phyloP scores from a whole-genome alignment of 805 yeast species.

The Ogataea nakhonphanomensis region DNA sequence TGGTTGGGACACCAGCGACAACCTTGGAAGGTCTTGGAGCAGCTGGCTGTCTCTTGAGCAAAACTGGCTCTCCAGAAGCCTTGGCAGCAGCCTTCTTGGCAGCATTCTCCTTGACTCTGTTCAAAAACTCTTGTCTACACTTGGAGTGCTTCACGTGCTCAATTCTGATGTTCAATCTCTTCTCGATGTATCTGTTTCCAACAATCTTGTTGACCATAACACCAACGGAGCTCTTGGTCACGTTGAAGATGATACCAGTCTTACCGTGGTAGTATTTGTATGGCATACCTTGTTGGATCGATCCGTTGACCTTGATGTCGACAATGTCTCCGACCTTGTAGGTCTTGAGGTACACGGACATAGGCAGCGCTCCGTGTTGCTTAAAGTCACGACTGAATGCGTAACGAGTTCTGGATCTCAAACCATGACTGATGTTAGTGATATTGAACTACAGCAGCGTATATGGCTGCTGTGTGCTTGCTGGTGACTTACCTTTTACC shows the following conservation, averaged over 20 bases:
- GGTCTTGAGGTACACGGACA: conserved; percentile 95
- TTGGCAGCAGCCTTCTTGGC: conserved; percentile 91
- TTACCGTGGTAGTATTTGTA: conserved; percentile 99
- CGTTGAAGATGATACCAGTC: conserved; percentile 99
- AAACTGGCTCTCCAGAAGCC: conserved; percentile 85
- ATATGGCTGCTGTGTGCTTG: conserved; percentile 92
- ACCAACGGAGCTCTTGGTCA: conserved; percentile 98
- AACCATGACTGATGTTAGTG: conserved; percentile 72
- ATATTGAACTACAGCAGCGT: conserved; percentile 17
- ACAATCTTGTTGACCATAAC: conserved; percentile 97
- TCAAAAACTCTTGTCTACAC: conserved; percentile 98
- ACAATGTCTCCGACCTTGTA: conserved; percentile 99
- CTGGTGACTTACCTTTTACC: conserved; percentile 45
- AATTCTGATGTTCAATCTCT: conserved; percentile 97
- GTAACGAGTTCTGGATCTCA: conserved; percentile 99
- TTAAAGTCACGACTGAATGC: conserved; percentile 99
- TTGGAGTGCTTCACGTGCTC: conserved; percentile 99
- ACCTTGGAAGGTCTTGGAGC: conserved; percentile 93
- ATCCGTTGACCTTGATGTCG: conserved; percentile 98
- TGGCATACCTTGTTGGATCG: conserved; percentile 99
- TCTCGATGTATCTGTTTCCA: conserved; percentile 98
- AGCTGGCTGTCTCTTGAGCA: conserved; percentile 97
- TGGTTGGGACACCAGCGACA: conserved; percentile 87
- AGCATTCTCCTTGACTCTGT: conserved; percentile 97
- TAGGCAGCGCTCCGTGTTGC: conserved; percentile 90